Base-by-base conservation (phyloP, 1,284 basidiomycete species). In the Cystobasidiaceae sp. region DNA sequence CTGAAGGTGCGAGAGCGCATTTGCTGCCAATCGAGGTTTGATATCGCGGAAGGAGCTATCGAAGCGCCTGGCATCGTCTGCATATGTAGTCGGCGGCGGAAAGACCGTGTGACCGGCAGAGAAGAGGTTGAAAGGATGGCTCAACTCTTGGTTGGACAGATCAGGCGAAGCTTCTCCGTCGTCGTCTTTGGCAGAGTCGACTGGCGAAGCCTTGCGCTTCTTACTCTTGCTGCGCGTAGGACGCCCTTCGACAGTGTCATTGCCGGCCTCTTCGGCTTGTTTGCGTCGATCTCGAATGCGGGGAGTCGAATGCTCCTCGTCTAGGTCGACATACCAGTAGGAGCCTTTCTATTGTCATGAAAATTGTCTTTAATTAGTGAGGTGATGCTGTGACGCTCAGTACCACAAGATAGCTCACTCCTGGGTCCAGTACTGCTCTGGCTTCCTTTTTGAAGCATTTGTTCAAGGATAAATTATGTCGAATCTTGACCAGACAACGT, bases 381-480 rank as follows among this genome's bases (percentile, higher is more conserved):
- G n/a, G n/a, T n/a, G n/a, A n/a, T n/a, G n/a, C n/a, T n/a, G n/a
- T n/a, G n/a, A n/a, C n/a, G n/a, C n/a, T 27, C 46, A 49, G 46
- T 27, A 17, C 23, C 5, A 25, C 30, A 19, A 49, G 30, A 25
- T 25, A 19, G 46, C 61, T 21, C 33, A 64, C 61, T 13, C 46
- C 56, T 66, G 68, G 63, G 46, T 66, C 66, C 60, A 70, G 44
- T 37, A 86, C 81, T 0, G 85, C 84, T 28, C 86, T 81, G 4
- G 79, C 77, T 7, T 82, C 81, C 55, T 84, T 84, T 63, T 81
- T 77, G 76, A 94, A 96, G 68, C 88, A 86, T 71, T 87, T 85
- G 76, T 92, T 88, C 28, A 94, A 79, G 1, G 89, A 91, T 1
- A 97, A 80, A 69, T 88, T 89, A 77, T 96, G 92, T 19, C 93